Conservation (phyloP, 176 grass and related monocot genomes). For the Poa annua region DNA sequence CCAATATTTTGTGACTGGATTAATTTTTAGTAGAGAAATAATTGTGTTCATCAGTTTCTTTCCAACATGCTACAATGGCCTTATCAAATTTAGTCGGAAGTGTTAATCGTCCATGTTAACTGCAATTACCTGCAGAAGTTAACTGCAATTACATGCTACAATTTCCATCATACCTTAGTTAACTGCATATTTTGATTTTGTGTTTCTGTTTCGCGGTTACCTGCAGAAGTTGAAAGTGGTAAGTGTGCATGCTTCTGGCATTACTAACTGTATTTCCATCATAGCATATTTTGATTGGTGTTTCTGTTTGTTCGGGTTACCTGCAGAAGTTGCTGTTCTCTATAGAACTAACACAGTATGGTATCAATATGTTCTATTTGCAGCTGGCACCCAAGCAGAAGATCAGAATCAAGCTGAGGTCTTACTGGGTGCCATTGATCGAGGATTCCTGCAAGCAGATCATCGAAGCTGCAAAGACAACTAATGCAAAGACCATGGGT, state of each 20-base stretch:
- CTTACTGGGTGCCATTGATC: constrained; percentile 84
- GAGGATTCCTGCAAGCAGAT: constrained; percentile 98
- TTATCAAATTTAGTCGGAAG: not conserved
- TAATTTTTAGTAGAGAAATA: not conserved
- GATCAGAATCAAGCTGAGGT: constrained; percentile 95
- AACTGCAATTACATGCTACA: too few species aligned
- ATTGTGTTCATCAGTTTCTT: not conserved
- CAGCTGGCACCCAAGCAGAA: constrained; percentile 82
- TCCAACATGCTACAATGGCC: not conserved
- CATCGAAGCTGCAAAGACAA: constrained; percentile 82
- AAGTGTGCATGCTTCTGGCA: not conserved
- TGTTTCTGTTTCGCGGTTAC: constrained; percentile 21
- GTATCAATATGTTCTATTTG: constrained; percentile 25
- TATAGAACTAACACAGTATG: constrained; percentile 32
- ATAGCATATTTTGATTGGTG: constrained; percentile 31
- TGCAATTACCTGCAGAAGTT: too few species aligned
- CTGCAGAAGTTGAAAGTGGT: not conserved
- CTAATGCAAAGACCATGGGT: constrained; percentile 91
- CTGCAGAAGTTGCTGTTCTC: constrained; percentile 6
- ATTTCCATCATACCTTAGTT: constrained; percentile 13
- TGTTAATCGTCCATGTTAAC: not conserved
- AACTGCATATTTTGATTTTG: constrained; percentile 34
- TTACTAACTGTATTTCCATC: not conserved
- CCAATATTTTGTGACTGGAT: constrained; percentile 20
- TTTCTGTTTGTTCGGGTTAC: constrained; percentile 9